Conservation (phyloP, 768 basidiomycete genomes). For the Panaeolus papilionaceus region DNA sequence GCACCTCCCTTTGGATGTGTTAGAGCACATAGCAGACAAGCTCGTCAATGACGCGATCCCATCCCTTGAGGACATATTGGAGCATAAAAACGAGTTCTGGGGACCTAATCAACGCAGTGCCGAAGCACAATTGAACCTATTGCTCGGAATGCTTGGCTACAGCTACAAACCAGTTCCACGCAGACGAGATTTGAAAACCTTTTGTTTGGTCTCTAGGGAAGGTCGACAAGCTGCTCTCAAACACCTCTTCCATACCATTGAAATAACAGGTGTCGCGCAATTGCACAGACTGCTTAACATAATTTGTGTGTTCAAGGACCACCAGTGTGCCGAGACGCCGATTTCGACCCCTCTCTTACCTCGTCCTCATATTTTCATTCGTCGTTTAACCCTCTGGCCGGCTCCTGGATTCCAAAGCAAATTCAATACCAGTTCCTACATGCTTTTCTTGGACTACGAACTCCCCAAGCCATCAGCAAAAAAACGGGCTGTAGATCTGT, state of each 20-base stretch:
- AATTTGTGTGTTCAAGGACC: neutral
- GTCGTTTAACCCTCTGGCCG: neutral
- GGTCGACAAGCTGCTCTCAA: neutral
- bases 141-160: no score
- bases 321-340: neutral
- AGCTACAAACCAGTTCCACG: neutral
- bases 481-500: no score
- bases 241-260: neutral
- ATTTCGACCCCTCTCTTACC: neutral
- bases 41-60: neutral
- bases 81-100: neutral
- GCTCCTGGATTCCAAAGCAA: neutral
- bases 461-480: no score
- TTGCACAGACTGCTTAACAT: neutral
- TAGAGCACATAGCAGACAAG: neutral
- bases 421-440: neutral
- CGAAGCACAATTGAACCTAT: no score
- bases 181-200: neutral
- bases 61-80: neutral
- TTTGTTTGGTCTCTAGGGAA: neutral
- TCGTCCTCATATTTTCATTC: neutral
- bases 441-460: neutral
- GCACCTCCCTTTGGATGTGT: neutral
- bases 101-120: neutral
- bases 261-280: neutral